Percentiles rank a stretch among this genome's conserved stretches.
phyloP scores from a whole-genome alignment of 2,329 filamentous ascomycete species.

The Fusarium liriodendri region DNA sequence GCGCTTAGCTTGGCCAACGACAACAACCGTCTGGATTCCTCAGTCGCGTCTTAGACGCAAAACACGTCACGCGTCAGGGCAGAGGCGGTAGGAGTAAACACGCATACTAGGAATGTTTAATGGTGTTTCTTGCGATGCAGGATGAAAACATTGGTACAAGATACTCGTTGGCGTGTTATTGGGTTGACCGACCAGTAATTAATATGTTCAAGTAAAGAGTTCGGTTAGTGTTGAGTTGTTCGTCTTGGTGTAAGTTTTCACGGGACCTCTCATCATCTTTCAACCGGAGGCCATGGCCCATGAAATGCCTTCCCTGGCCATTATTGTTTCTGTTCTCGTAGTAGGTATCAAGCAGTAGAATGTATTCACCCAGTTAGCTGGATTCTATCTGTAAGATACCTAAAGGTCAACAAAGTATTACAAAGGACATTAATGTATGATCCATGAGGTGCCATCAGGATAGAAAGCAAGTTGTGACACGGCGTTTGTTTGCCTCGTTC shows the following conservation, averaged over 20 bases:
- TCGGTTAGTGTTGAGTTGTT: neutral
- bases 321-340: neutral
- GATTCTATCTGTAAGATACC: neutral
- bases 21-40: neutral
- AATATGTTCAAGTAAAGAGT: neutral
- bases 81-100: neutral
- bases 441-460: neutral
- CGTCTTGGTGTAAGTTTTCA: neutral
- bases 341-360: neutral
- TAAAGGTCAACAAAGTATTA: neutral
- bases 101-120: neutral
- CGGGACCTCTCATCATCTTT: neutral
- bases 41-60: neutral
- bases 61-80: neutral
- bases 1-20: conserved; percentile 1
- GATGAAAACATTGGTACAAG: neutral
- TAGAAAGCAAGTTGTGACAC: neutral
- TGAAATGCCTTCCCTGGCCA: neutral
- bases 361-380: no score
- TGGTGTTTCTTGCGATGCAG: neutral
- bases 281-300: neutral
- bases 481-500: neutral
- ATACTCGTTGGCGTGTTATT: neutral
- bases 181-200: neutral
- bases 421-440: neutral